phyloP scores from a whole-genome alignment of 495 filamentous ascomycete species.

The Penicillium tannophilum region DNA sequence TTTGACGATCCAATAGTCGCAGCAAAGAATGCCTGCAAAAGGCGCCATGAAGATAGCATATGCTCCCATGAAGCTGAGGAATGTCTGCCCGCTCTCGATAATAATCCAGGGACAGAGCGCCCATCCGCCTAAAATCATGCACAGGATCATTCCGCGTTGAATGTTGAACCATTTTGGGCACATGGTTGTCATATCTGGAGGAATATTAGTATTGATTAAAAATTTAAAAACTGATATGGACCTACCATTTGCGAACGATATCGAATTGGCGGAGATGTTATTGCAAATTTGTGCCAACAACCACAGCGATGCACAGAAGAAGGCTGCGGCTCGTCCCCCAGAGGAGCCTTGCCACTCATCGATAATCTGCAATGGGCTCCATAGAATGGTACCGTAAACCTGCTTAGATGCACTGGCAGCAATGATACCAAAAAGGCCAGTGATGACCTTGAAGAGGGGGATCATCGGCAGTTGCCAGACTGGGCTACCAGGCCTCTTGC shows the following conservation, averaged over 20 bases:
- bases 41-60: constrained; percentile 40
- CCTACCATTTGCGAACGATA: not conserved
- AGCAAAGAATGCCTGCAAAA: constrained; percentile 48
- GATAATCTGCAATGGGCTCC: not conserved
- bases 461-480: constrained; percentile 59
- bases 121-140: not conserved
- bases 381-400: not conserved
- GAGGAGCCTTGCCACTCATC: not conserved
- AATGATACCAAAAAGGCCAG: constrained; percentile 42
- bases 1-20: constrained; percentile 54
- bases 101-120: not conserved
- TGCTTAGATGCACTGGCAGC: not conserved
- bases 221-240: not conserved
- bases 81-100: constrained; percentile 34
- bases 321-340: not conserved
- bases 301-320: not conserved
- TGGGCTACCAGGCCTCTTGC: constrained; percentile 50
- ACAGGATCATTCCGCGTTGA: not conserved
- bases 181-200: not conserved
- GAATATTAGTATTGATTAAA: not conserved
- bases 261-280: not conserved
- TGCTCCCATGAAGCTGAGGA: constrained; percentile 61
- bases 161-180: not conserved
- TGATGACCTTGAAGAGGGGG: constrained; percentile 57
- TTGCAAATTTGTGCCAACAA: not conserved